Evolutionary conservation across 768 basidiomycete species (phyloP), one percentile per base, ranked within the genome.

Genomic region (Lactifluus pinguis): DNA sequence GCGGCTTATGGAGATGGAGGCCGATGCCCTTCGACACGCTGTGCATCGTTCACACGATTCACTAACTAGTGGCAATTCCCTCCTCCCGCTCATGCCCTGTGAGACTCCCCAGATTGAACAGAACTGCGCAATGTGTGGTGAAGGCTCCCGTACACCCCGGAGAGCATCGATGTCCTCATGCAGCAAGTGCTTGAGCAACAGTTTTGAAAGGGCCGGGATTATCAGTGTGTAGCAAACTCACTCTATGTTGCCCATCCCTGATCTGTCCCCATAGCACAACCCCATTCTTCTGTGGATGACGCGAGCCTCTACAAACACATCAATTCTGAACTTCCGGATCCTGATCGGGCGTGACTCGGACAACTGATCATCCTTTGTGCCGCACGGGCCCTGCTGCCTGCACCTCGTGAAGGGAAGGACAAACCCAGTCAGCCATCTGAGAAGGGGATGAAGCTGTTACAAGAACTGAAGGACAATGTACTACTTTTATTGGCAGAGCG

Each of bases 221-320:
- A 88, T 90, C 57, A 79, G 89, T 90, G 71, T 69, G 87, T 82
- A 61, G 15, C 7, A 8, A 38, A 14, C 6, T 17, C 34, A 8
- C 6, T 55, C 53, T 42, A 44, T 58, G 63, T 59, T 61, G 19
- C 57, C 53, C 30, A 58, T 45, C 51, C 36, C 47, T 49, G 34
- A 49, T 57, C 10, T 36, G 19, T 42, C 50, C 62, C n/a, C 30
- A 42, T 66, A 90, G 89, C 86, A 15, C 86, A 89, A 72, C 89
- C 89, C 9, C 89, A 91, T 66, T 79, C 81, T 50, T 81, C 84
- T 0, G 87, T 92, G 6, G 77, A 81, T 0, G 81, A 88, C 52
- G 76, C 78, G 13, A 83, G 79, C 55, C 88, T 91, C 65, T 87
- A 84, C 72, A 90, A 89, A 69, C 89, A 92, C 63, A 88, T 92